phyloP scores from a whole-genome alignment of 768 basidiomycete genomes.

The Calocybe cyanea region DNA sequence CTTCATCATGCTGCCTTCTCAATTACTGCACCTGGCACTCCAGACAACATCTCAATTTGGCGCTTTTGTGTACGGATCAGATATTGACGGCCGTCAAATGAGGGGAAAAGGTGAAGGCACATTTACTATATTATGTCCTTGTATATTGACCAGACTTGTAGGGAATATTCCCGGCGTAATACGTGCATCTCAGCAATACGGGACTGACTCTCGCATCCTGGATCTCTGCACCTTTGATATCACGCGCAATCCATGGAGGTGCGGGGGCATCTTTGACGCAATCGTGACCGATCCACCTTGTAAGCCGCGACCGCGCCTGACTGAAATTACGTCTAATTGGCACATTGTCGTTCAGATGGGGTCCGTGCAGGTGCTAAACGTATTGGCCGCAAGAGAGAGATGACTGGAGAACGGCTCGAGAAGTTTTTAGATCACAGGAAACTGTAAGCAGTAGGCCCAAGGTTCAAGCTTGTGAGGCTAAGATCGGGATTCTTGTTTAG shows the following conservation, averaged over 20 bases:
- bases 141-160: conserved; percentile 12
- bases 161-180: conserved; percentile 64
- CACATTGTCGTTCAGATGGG: conserved; percentile 56
- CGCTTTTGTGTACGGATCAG: conserved; percentile 82
- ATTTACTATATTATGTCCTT: background rate
- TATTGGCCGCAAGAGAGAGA: conserved; percentile 61
- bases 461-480: background rate
- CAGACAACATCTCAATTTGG: conserved; percentile 89
- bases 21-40: background rate
- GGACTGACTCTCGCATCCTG: conserved; percentile 64
- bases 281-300: conserved; percentile 95
- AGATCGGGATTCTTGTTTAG: conserved; percentile 20
- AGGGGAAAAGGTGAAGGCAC: conserved; percentile 71
- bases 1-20: background rate
- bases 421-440: conserved; percentile 34
- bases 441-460: conserved; percentile 33
- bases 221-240: conserved; percentile 92
- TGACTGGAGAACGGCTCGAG: conserved; percentile 33
- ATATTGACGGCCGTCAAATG: conserved; percentile 98
- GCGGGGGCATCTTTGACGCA: conserved; percentile 88
- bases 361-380: conserved; percentile 87
- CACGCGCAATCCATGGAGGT: conserved; percentile 86
- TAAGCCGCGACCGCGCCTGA: conserved; percentile 32
- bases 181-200: conserved; percentile 83
- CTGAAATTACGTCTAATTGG: background rate